Conservation (phyloP, 2,329 filamentous ascomycete genomes). For the Scedosporium boydii region DNA sequence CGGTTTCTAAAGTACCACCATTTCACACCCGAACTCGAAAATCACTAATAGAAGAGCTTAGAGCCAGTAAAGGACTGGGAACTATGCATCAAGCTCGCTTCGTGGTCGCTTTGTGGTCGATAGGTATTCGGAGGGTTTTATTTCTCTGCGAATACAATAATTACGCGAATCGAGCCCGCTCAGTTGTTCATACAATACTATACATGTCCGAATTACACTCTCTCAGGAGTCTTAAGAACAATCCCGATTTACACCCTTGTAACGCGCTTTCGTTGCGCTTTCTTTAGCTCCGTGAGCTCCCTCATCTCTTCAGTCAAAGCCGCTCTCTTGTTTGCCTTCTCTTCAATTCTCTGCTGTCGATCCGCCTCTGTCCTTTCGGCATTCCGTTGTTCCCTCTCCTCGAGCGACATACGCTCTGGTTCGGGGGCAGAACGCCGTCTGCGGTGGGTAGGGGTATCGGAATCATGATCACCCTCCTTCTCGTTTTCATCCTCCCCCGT, state of each 20-base stretch:
- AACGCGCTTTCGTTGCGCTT: not conserved
- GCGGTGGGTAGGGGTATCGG: not conserved
- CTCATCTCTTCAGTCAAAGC: not conserved
- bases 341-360: not conserved
- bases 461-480: not conserved
- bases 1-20: no score
- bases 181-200: no score
- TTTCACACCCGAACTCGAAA: no score
- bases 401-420: not conserved
- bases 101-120: no score
- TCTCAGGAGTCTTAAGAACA: no score
- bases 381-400: not conserved
- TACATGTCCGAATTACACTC: no score
- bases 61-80: no score
- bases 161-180: no score
- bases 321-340: not conserved
- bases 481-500: not conserved
- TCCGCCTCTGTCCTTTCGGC: not conserved
- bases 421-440: not conserved
- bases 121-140: no score
- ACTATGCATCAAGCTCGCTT: no score
- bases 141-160: no score
- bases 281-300: not conserved
- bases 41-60: no score
- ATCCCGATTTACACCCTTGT: not conserved